Base-by-base conservation (phyloP, 2,329 filamentous ascomycete species). In the Ophiostoma quercus region DNA sequence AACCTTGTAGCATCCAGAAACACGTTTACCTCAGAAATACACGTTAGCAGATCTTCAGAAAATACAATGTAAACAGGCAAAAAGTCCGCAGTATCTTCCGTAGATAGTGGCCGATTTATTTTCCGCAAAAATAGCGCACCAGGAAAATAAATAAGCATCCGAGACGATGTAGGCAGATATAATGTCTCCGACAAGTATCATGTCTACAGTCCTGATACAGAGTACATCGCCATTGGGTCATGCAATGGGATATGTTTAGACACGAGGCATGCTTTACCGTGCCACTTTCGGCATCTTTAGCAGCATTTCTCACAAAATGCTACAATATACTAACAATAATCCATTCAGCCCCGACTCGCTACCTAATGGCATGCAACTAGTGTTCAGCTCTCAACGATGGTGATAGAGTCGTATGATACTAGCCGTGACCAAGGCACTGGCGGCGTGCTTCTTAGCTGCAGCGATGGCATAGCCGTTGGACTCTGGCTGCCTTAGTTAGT, bases 71-170 rank as follows among this genome's bases (percentile, higher is more conserved):
- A 39, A 65, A 25, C 11, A 39, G 34, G 37, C 62, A 39, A 39
- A n/a, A 41, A 7, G 19, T 25, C 62, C 32, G 62, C 34, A 12
- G 2, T n/a, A 22, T 39, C 19, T 65, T 41, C 62, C 34, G 62
- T 39, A 22, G 62, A 22, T 65, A 39, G 62, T 22, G 19, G 62
- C 62, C 19, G 32, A 65, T 65, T 65, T 65, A 65, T 65, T 65
- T 22, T 65, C 62, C 62, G 62, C 62, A 65, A 65, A 57, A 65
- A 65, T 65, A 65, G 19, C 62, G 62, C 62, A 65, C 19, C 34
- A 65, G 62, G 62, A 65, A 65, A 65, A 65, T 65, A 65, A 65
- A 65, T 39, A 65, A 65, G 62, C 62, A 65, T 65, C 32, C 62
- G 34, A 39, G 19, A 22, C 32, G 16, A 39, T 39, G 19, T 8